Conservation (phyloP, 805 yeast genomes). For the Debaryomyces castellii region DNA sequence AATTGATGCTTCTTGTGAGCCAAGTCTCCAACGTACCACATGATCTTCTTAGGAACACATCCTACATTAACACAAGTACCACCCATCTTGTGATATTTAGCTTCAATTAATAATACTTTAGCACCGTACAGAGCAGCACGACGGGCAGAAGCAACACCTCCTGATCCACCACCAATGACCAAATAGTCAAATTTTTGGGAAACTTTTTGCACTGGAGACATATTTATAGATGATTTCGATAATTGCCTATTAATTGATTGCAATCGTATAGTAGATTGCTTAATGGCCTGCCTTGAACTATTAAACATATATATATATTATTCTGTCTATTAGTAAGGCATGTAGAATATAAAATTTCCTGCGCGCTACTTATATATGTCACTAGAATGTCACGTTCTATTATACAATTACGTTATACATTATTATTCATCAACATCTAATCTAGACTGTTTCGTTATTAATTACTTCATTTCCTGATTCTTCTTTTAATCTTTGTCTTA, state of each 20-base stretch:
- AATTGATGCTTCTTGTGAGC: conserved; percentile 77
- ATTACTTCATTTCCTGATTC: conserved; percentile 5
- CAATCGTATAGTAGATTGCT: conserved; percentile 19
- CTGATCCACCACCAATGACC: conserved; percentile 98
- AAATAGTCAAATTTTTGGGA: conserved; percentile 75
- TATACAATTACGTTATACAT: neutral
- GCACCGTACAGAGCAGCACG: conserved; percentile 95
- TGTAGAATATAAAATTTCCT: neutral
- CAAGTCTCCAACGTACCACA: conserved; percentile 96
- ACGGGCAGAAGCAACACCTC: conserved; percentile 98
- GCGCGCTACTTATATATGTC: neutral
- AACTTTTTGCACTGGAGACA: conserved; percentile 53
- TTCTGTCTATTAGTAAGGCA: too few relatives aligned
- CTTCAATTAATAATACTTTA: conserved; percentile 78
- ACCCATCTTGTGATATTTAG: conserved; percentile 67
- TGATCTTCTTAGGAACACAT: conserved; percentile 97
- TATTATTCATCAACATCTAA: too few relatives aligned
- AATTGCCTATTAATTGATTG: conserved; percentile 29
- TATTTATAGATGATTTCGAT: conserved; percentile 18
- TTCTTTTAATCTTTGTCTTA: conserved; percentile 29
- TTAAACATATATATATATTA: conserved; percentile 8
- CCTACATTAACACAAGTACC: conserved; percentile 99
- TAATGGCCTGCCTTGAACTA: conserved; percentile 8
- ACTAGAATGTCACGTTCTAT: conserved; percentile 1
- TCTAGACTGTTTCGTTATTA: neutral